phyloP scores from a whole-genome alignment of 2,329 filamentous ascomycete genomes.

The Davidsoniella eucalypti region DNA sequence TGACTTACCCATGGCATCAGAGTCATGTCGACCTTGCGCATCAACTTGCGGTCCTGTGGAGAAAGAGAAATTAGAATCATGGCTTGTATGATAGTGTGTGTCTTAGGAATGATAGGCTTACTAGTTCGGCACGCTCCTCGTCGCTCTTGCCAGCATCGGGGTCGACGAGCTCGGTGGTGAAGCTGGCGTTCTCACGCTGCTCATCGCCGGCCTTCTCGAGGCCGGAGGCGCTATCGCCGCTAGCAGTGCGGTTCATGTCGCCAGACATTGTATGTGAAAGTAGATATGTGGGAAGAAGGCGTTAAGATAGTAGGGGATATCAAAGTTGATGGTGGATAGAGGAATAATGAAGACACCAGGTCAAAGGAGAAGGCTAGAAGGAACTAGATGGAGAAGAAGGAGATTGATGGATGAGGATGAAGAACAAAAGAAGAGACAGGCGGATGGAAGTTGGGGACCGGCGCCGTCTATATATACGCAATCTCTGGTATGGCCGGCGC shows the following conservation, averaged over 20 bases:
- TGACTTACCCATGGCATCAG: conserved; percentile 40
- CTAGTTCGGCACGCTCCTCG: conserved; percentile 44
- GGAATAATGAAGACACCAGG: not conserved
- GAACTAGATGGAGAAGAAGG: not conserved
- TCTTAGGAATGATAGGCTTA: conserved; percentile 22
- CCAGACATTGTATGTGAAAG: conserved; percentile 1
- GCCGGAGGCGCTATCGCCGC: conserved; percentile 9
- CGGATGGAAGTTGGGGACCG: too few relatives aligned
- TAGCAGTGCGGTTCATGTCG: conserved; percentile 6
- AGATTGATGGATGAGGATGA: too few relatives aligned
- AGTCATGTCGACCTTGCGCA: conserved; percentile 44
- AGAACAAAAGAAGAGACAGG: too few relatives aligned
- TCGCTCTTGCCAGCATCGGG: conserved; percentile 46
- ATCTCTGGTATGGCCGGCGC: too few relatives aligned
- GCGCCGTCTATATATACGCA: too few relatives aligned
- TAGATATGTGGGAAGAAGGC: not conserved
- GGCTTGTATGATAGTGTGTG: not conserved
- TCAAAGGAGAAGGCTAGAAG: not conserved
- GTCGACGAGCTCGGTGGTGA: conserved; percentile 15
- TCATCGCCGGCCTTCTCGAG: conserved; percentile 8
- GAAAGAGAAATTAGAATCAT: not conserved
- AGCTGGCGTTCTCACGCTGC: conserved; percentile 1
- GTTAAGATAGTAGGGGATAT: too few relatives aligned
- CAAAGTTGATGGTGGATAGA: not conserved
- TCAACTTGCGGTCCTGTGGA: conserved; percentile 40